Evolutionary conservation across 768 basidiomycete species (phyloP).

Genomic region (Podaxis sp.): DNA sequence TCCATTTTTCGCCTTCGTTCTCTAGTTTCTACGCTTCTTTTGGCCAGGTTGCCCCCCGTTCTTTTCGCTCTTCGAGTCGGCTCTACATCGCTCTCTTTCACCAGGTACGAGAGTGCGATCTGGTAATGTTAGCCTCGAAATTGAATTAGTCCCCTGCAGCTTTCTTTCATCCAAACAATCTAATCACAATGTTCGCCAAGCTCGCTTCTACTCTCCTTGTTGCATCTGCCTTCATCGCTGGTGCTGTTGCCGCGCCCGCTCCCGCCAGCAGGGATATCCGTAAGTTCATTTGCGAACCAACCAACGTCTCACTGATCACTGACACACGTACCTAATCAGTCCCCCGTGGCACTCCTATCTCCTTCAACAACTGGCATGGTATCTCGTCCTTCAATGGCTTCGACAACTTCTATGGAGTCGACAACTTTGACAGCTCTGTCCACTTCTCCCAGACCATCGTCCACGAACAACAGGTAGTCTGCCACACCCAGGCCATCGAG

Average conservation of each 20-base stretch:
- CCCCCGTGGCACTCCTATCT: constrained; percentile 14
- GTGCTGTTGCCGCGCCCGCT: constrained; percentile 19
- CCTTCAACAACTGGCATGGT: constrained; percentile 38
- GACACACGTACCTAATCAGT: not conserved
- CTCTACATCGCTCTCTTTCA: not conserved
- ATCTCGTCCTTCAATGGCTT: constrained; percentile 30
- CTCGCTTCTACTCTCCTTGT: constrained; percentile 20
- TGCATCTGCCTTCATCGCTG: constrained; percentile 21
- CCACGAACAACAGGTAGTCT: constrained; percentile 29
- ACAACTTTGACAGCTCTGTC: constrained; percentile 33
- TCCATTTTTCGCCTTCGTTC: constrained; percentile 17
- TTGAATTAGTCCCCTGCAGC: not conserved
- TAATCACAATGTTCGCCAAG: constrained; percentile 25
- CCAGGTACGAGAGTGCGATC: not conserved
- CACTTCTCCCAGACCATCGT: constrained; percentile 34
- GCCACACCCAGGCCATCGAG: constrained; percentile 30
- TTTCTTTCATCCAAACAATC: constrained; percentile 16
- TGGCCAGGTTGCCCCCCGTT: constrained; percentile 13
- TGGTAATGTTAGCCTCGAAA: not conserved
- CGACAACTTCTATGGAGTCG: constrained; percentile 37
- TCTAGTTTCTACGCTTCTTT: constrained; percentile 12
- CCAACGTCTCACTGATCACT: not conserved
- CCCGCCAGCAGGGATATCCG: constrained; percentile 5
- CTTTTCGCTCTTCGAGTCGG: constrained; percentile 14
- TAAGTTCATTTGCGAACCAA: not conserved